These are phyloP conservation scores for Cynara cardunculus DNA, from an alignment of 129 eudicot species.

Conservation along the genomic window DNA sequence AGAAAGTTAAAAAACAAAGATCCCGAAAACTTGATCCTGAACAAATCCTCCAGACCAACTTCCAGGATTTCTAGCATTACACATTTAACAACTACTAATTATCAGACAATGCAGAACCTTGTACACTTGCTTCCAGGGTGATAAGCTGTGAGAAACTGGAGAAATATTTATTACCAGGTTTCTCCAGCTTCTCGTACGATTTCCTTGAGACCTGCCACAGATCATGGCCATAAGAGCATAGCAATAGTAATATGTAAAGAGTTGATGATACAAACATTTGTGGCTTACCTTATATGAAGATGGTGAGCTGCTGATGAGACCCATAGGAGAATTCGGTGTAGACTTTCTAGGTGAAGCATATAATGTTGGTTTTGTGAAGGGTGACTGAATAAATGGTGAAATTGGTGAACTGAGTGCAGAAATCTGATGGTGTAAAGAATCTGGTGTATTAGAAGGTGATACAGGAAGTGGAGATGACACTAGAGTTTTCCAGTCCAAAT, in stretches of 20 bases:
- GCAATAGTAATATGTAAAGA: not conserved
- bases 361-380: conserved; percentile 36
- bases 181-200: conserved; percentile 52
- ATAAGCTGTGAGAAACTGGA: not conserved
- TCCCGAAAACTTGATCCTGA: not conserved
- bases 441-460: conserved; percentile 35
- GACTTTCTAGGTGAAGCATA: conserved; percentile 46
- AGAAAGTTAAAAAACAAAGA: not conserved
- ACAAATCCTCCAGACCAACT: not conserved
- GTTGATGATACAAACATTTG: not conserved
- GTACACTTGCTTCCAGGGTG: not conserved
- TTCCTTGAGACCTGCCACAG: conserved; percentile 43
- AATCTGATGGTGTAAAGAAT: conserved; percentile 29
- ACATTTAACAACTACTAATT: not conserved
- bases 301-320: conserved; percentile 40
- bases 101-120: conserved; percentile 7
- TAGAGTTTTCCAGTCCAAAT: conserved; percentile 36
- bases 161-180: conserved; percentile 7
- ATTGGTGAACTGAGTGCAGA: conserved; percentile 45
- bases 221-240: conserved; percentile 10
- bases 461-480: conserved; percentile 42
- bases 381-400: conserved; percentile 57
- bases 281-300: conserved; percentile 48
- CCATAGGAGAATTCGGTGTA: conserved; percentile 36
- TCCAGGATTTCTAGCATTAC: not conserved